phyloP scores from a whole-genome alignment of 192 early-diverging fungal genomes.

The Coemansia umbellata region DNA sequence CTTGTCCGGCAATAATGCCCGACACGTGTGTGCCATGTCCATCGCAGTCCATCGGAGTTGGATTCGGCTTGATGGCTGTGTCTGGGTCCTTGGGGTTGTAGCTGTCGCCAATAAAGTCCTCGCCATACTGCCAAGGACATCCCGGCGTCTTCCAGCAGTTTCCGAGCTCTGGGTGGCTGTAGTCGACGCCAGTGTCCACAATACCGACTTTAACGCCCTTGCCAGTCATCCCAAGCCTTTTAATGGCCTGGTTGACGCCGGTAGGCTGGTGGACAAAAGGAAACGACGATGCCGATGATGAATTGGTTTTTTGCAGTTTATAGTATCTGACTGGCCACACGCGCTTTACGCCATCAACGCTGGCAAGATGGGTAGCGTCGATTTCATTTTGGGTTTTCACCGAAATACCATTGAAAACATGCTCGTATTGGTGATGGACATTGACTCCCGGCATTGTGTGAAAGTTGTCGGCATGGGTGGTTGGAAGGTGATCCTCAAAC shows the following conservation, averaged over 20 bases:
- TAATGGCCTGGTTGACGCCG: constrained; percentile 49
- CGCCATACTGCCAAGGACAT: constrained; percentile 54
- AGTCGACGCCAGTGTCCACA: constrained; percentile 63
- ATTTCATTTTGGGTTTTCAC: constrained; percentile 1
- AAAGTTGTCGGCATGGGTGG: constrained; percentile 4
- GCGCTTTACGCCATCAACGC: constrained; percentile 9
- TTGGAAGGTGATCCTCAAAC: constrained; percentile 2
- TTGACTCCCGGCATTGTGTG: background rate
- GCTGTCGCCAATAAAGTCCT: constrained; percentile 62
- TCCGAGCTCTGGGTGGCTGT: constrained; percentile 62
- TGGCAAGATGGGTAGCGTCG: constrained; percentile 2
- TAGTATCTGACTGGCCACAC: constrained; percentile 13
- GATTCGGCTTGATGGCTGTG: constrained; percentile 51
- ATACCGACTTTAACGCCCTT: constrained; percentile 62
- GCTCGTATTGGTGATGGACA: background rate
- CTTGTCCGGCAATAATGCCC: constrained; percentile 53
- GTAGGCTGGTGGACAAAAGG: constrained; percentile 44
- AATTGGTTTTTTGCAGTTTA: background rate
- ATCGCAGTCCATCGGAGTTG: constrained; percentile 51
- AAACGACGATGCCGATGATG: too few species aligned
- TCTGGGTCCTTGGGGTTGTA: constrained; percentile 27
- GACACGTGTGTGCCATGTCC: constrained; percentile 69
- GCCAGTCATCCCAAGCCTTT: constrained; percentile 50
- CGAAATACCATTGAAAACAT: constrained; percentile 2
- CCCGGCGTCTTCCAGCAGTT: constrained; percentile 55